Base-by-base conservation (phyloP, 441 rosid species). In the Populus tomentosa region DNA sequence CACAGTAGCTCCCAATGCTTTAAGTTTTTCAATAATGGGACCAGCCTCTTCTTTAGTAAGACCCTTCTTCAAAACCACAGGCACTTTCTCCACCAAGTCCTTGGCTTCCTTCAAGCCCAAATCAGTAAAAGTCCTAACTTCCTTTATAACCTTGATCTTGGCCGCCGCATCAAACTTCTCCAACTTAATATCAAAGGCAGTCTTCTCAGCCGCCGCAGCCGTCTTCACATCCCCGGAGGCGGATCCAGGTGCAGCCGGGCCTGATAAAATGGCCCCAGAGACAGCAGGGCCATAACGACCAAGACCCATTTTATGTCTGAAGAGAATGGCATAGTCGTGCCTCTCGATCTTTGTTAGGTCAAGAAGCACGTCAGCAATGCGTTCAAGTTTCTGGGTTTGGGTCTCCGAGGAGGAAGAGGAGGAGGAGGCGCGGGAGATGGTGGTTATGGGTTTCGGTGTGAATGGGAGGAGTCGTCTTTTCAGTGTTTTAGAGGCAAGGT, bases 31-130 rank as follows among this genome's bases (percentile, higher is more conserved):
- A 32, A 87, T 65, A 71, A 91, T 89, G 65, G 77, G 81, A 56
- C 81, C 86, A 28, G 92, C 97, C 82, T 92, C 97, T 76, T 93
- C 98, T 83, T 90, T 93, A 5, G 95, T 86, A 40, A 92, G 76
- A 21, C 98, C 98, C 77, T 92, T 89, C 79, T 93, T 92, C 59
- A 93, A 79, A 77, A 90, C 75, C 3, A 77, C 84, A 1, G 95
- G 92, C 13, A 64, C 94, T 84, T 93, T 91, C 83, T 93, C 98
- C 40, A 93, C 97, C 71, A 93, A 86, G 32, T 89, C 98, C 77
- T 93, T 91, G 0, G 98, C 97, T 79, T 93, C 98, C 80, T 90
- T 93, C 65, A 93, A 77, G 36, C 94, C 94, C 80, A 91, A 88
- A 82, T 80, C 89, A 6, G 94, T 89, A 78, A 91, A 92, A 0